Evolutionary conservation across 192 early-diverging fungal genomes (phyloP).

Genomic region (Coemansia reversa): DNA sequence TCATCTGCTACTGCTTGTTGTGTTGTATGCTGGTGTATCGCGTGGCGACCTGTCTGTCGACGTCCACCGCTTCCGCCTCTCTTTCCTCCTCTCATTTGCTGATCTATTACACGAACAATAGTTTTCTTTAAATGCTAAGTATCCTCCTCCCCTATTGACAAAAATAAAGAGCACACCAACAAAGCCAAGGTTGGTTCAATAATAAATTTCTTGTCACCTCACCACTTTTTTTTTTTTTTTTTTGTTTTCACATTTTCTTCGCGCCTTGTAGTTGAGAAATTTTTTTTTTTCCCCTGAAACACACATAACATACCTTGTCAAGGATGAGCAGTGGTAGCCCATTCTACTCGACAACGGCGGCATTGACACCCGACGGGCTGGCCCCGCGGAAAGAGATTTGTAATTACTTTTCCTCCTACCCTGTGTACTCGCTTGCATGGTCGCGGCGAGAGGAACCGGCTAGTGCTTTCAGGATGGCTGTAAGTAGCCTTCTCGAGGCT

Average conservation of each 20-base stretch:
- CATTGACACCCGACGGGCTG: constrained; percentile 31
- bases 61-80: constrained; percentile 18
- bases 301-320: background rate
- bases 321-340: constrained; percentile 50
- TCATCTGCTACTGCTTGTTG: constrained; percentile 4
- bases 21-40: too few species aligned
- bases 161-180: background rate
- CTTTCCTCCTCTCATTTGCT: constrained; percentile 29
- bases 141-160: too few species aligned
- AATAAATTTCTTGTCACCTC: too few species aligned
- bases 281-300: background rate
- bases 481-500: constrained; percentile 79
- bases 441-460: constrained; percentile 54
- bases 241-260: constrained; percentile 5
- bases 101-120: too few species aligned
- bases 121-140: too few species aligned
- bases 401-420: constrained; percentile 79
- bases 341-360: constrained; percentile 29
- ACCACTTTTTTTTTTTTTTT: constrained; percentile 1
- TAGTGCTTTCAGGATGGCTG: constrained; percentile 72
- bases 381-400: constrained; percentile 71
- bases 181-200: background rate
- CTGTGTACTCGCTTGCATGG: constrained; percentile 90
- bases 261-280: background rate
- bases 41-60: constrained; percentile 5